Base-by-base conservation (phyloP, 257 asterid species). In the Salvia miltiorrhiza region DNA sequence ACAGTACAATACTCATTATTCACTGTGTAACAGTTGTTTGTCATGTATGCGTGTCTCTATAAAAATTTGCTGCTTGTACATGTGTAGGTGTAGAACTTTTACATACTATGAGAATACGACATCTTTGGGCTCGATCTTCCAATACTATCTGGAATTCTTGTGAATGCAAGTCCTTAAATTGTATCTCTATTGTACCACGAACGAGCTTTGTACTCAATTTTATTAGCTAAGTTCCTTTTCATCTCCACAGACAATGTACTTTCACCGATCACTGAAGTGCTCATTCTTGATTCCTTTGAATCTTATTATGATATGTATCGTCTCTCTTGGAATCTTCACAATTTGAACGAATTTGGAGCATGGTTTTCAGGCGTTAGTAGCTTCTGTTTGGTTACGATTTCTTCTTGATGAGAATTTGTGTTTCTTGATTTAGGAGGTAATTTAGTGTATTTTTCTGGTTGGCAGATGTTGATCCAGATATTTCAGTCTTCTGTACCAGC, bases 41-140 rank as follows among this genome's bases (percentile, higher is more conserved):
- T 67, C 69, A 68, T 75, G 73, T 80, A 73, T 49, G 78, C 32
- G 73, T 70, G 76, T 73, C 71, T 61, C 70, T 74, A 76, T 64
- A 65, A 67, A 77, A 73, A 60, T 70, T 72, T 16, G 57, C 65
- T 75, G 66, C 53, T 56, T 71, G 83, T 76, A 83, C 43, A 84
- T 80, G 57, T 81, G 77, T 79, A 78, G 78, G 75, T 79, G 82
- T 86, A 76, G 71, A 77, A 56, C 65, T 64, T 68, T 65, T 60
- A 73, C 75, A 50, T 69, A 55, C 66, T 28, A 26, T 19, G 74
- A 73, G 49, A 77, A 75, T 77, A 81, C 78, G 20, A 57, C 64
- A 28, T 64, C 60, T 53, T 33, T 44, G 44, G 68, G 73, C 72
- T 70, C 62, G 63, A 44, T 24, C 63, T 41, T 69, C 69, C 39